phyloP scores from a whole-genome alignment of 2,329 filamentous ascomycete species.

The Clarireedia hainanense region DNA sequence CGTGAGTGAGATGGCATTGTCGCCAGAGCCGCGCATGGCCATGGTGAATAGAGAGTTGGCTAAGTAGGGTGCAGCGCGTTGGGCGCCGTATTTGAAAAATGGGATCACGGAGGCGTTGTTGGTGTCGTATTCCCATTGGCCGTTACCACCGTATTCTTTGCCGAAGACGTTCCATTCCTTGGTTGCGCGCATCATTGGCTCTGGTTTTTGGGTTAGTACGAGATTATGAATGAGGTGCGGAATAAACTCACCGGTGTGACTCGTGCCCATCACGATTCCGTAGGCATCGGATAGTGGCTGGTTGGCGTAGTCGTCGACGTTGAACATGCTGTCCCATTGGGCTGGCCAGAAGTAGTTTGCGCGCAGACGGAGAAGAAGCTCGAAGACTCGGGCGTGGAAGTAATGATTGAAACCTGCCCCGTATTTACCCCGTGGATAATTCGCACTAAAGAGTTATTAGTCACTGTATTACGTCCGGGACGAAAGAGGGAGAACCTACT shows the following conservation, averaged over 20 bases:
- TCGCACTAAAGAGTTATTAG: conserved; percentile 30
- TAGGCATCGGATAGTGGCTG: conserved; percentile 66
- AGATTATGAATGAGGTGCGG: not conserved
- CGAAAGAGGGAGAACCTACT: conserved; percentile 14
- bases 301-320: conserved; percentile 61
- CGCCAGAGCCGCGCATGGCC: conserved; percentile 63
- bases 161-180: conserved; percentile 44
- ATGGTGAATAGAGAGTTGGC: conserved; percentile 57
- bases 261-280: conserved; percentile 64
- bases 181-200: conserved; percentile 59
- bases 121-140: conserved; percentile 60
- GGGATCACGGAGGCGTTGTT: conserved; percentile 62
- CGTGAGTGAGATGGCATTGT: conserved; percentile 50
- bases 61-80: conserved; percentile 57
- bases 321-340: conserved; percentile 64
- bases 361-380: conserved; percentile 59
- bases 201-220: conserved; percentile 31
- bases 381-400: conserved; percentile 63
- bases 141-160: conserved; percentile 33
- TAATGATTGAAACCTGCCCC: conserved; percentile 45
- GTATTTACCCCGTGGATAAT: conserved; percentile 34
- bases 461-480: not conserved
- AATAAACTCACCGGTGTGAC: conserved; percentile 41
- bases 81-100: conserved; percentile 60
- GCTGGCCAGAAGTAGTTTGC: conserved; percentile 74